phyloP scores from a whole-genome alignment of 257 asterid genomes.

The Datura wrightii region DNA sequence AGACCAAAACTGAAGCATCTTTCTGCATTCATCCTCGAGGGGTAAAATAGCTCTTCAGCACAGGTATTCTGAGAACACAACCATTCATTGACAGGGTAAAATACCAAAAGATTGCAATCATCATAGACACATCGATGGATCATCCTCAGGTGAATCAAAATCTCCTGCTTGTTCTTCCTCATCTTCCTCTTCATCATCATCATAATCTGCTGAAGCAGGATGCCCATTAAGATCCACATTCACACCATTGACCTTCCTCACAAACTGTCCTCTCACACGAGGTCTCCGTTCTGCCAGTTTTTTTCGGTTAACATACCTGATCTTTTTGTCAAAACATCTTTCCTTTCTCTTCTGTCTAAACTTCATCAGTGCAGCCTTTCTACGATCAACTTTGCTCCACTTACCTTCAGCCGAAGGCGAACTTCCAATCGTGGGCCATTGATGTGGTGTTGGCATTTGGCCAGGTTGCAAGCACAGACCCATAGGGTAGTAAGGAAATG shows the following conservation, averaged over 20 bases:
- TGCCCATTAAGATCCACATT: constrained; percentile 82
- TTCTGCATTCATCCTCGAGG: constrained; percentile 9
- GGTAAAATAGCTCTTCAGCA: neutral
- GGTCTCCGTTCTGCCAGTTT: constrained; percentile 95
- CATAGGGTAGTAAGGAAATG: constrained; percentile 71
- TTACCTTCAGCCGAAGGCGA: constrained; percentile 51
- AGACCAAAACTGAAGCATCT: neutral
- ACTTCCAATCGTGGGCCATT: constrained; percentile 66
- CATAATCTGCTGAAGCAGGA: constrained; percentile 73
- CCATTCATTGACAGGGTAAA: constrained; percentile 18
- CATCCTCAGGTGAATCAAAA: constrained; percentile 36
- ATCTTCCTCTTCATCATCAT: constrained; percentile 53
- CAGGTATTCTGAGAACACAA: constrained; percentile 18
- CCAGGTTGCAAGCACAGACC: constrained; percentile 77
- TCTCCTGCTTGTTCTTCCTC: constrained; percentile 38
- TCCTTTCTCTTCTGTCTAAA: constrained; percentile 92
- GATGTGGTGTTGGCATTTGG: constrained; percentile 65
- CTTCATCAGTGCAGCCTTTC: constrained; percentile 93
- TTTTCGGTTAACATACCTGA: constrained; percentile 88
- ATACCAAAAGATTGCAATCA: constrained; percentile 25
- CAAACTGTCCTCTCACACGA: constrained; percentile 91
- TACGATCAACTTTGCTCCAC: constrained; percentile 58
- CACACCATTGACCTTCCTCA: constrained; percentile 80
- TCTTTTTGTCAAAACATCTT: constrained; percentile 92
- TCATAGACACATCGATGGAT: constrained; percentile 17